Evolutionary conservation across 2,329 filamentous ascomycete genomes (phyloP), one percentile per base, ranked within the genome.

Genomic region (Lachnellula hyalina): DNA sequence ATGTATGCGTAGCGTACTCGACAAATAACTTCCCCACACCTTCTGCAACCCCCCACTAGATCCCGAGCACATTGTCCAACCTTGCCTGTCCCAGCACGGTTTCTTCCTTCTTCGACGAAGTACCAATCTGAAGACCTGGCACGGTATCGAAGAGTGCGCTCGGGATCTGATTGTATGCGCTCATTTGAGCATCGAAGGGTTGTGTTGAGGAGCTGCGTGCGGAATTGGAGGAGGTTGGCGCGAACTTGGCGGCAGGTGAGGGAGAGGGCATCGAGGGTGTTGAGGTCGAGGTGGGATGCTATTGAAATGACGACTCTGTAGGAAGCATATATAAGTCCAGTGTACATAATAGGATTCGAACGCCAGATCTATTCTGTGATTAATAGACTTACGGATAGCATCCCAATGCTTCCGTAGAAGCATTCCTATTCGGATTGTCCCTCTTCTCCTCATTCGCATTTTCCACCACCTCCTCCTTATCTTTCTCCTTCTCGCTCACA

Each of bases 161-260:
- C 79, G 32, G 77, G 74, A 56, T 83, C 77, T 58, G 82, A 71
- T 46, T 77, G 74, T 5, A 78, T 63, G 53, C 73, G 72, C 65
- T 96, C 90, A 69, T 91, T 90, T 58, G 77, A 78, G 75, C 93
- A 96, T 59, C 84, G 90, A 49, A 96, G 77, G 2, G 90, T 93
- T 57, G 86, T 84, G 38, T 77, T 77, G 50, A 94, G 77, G 17
- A 96, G 80, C 61, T 87, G 83, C 49, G 76, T 78, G 66, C 90
- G 86, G 71, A 89, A 92, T 64, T 91, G 89, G 44, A 95, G 75
- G 23, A 97, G 80, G 62, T 86, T 89, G 54, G 80, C 79, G 62
- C 89, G 89, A 60, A 96, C 83, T 67, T 89, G 85, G 50, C 87
- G 88, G 70, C 90, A 96, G 53, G 90, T 91, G 52, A 82, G 83